Percentiles rank a stretch among this genome's conserved stretches.
Evolutionary conservation across 176 grass and related monocot genomes (phyloP).

Genomic region (Musa troglodytarum): DNA sequence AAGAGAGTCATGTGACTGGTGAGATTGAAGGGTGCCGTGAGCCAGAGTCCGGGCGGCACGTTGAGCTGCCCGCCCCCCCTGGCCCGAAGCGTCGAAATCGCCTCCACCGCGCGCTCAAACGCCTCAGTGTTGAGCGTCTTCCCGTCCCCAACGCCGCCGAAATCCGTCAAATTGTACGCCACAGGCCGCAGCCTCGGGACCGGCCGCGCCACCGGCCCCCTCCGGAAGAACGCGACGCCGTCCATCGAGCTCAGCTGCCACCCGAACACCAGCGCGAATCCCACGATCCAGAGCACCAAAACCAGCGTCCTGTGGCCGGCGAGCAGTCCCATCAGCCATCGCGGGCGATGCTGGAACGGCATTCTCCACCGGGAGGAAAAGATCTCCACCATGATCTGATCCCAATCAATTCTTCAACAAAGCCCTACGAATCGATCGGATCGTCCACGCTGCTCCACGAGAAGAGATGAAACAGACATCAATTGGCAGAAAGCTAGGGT

Average conservation of each 20-base stretch:
- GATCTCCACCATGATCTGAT: not conserved
- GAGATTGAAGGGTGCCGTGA: constrained; percentile 22
- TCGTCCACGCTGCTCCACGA: not conserved
- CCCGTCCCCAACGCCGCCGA: constrained; percentile 69
- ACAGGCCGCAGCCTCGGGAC: not conserved
- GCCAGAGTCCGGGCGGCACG: constrained; percentile 13
- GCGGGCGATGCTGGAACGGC: not conserved
- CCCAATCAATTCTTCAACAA: not conserved
- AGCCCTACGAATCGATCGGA: not conserved
- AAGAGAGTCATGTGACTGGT: constrained; percentile 25
- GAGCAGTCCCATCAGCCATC: not conserved
- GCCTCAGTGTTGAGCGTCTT: constrained; percentile 53
- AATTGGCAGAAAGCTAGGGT: not conserved
- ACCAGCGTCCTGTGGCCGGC: not conserved
- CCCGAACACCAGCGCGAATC: not conserved
- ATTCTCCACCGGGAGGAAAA: not conserved
- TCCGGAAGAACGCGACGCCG: not conserved
- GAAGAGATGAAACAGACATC: not conserved
- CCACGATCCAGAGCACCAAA: not conserved
- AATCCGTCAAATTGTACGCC: constrained; percentile 54
- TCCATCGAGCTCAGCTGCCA: not conserved
- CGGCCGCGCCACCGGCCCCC: not conserved
- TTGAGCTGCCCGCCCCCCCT: constrained; percentile 19
- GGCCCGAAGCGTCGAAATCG: not conserved
- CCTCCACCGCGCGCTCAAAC: constrained; percentile 24